Base-by-base conservation (phyloP, 2,329 filamentous ascomycete species). In the Calonectria multiphialidica region DNA sequence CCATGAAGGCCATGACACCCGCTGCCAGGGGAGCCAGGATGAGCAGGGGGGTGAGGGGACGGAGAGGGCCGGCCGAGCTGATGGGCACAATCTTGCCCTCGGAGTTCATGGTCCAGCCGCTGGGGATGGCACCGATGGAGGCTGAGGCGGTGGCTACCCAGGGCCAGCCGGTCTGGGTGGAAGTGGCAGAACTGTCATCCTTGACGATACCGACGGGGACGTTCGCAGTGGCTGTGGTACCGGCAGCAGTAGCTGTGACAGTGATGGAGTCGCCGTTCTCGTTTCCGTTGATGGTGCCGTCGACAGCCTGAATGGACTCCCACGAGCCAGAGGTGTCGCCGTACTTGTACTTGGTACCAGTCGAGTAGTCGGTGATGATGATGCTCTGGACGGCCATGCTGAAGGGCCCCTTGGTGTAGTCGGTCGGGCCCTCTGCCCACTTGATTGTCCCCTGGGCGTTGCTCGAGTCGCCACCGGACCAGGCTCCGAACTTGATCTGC, bases 401-500 rank as follows among this genome's bases (percentile, higher is more conserved):
- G 86, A 94, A 99, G 1, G 97, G 97, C 0, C 94, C 96, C 74
- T 92, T 81, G 70, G 89, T 88, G 86, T 97, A 99, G 85, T 98
- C 92, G 61, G 95, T 98, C 61, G 91, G 89, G 16, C 97, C 97
- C 68, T 93, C 90, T 69, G 97, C 94, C 97, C 97, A 99, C 75
- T 91, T 88, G 79, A 98, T 95, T 18, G 96, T 98, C 70, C 97
- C 97, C 16, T 88, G 83, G 1, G 92, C 81, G 83, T 98, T 98
- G 74, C 75, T 88, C 0, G 95, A 85, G 83, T 98, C 97, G 77
- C 97, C 97, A 80, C 95, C 97, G 66, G 95, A 92, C 97, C 97
- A 99, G 69, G 93, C 88, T 72, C 97, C 97, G 78, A 98, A 92
- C 84, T 96, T 97, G 85, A 98, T 86, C 84, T 95, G 93, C 95